Percentiles rank a stretch among this genome's conserved stretches.
These are phyloP conservation scores for Gentiana straminea DNA, from an alignment of 257 asterid species.

Conservation along the genomic window DNA sequence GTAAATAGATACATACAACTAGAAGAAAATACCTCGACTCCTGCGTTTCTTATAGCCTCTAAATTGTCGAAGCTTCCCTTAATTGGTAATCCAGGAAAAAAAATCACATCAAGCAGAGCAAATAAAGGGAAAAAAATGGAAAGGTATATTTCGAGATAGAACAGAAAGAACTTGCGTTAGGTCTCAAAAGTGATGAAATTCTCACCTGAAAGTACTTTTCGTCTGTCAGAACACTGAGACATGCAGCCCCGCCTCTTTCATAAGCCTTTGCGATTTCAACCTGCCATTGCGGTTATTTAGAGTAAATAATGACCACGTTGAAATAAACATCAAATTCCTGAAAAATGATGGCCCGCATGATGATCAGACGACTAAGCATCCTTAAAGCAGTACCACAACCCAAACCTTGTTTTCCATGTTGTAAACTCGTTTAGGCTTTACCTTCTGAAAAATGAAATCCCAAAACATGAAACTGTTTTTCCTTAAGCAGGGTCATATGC, in stretches of 20 bases:
- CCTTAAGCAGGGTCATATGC: too few species aligned
- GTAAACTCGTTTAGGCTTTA: too few species aligned
- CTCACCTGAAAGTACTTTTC: slow-evolving; percentile 72
- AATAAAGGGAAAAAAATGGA: slow-evolving; percentile 1
- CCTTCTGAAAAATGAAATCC: too few species aligned
- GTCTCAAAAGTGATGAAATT: neutral
- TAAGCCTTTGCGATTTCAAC: slow-evolving; percentile 86
- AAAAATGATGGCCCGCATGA: too few species aligned
- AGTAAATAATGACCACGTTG: neutral
- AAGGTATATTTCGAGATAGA: neutral
- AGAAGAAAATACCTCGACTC: slow-evolving; percentile 45
- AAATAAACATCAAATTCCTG: too few species aligned
- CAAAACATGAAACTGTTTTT: too few species aligned
- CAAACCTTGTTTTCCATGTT: neutral
- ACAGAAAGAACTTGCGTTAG: neutral
- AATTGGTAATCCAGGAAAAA: slow-evolving; percentile 2
- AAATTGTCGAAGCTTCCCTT: slow-evolving; percentile 89
- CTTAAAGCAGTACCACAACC: neutral
- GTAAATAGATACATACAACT: neutral
- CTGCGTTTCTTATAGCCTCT: slow-evolving; percentile 63
- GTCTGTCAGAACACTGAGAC: slow-evolving; percentile 88
- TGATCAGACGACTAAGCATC: too few species aligned
- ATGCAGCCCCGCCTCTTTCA: slow-evolving; percentile 93
- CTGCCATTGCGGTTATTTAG: slow-evolving; percentile 31
- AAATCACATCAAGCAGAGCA: neutral